These are phyloP conservation scores for Colletotrichum sp. DNA, from an alignment of 2,329 filamentous ascomycete genomes.

Conservation along the genomic window DNA sequence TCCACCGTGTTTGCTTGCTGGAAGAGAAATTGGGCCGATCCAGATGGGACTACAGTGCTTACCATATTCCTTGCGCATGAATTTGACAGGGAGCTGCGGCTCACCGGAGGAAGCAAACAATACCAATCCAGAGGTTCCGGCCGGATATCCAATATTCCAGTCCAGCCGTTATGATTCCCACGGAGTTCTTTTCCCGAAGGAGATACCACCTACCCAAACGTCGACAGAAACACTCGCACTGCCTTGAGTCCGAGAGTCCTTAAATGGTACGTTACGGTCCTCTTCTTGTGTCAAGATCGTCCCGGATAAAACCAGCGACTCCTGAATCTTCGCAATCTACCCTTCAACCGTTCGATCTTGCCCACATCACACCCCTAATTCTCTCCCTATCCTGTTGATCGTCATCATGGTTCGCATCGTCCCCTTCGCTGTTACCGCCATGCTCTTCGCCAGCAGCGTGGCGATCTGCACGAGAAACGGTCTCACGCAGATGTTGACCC, in stretches of 20 bases:
- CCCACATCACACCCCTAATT: not conserved
- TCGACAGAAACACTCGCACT: not conserved
- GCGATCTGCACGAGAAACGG: conserved; percentile 39
- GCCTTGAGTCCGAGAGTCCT: not conserved
- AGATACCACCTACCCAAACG: not conserved
- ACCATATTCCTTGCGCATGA: not conserved
- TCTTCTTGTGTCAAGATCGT: not conserved
- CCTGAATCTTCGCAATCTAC: not conserved
- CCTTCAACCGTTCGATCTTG: not conserved
- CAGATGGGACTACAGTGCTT: not conserved
- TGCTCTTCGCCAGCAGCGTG: not conserved
- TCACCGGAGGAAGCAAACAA: not conserved
- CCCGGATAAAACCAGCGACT: not conserved
- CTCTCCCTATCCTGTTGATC: not conserved
- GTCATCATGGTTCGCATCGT: conserved; percentile 5
- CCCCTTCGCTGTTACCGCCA: not conserved
- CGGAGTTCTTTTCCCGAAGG: not conserved
- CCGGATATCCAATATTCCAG: not conserved
- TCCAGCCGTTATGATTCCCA: not conserved
- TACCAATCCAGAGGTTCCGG: not conserved
- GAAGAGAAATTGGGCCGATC: not conserved
- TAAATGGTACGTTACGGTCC: not conserved
- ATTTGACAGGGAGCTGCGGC: not conserved
- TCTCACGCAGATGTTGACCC: conserved; percentile 31
- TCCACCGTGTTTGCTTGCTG: not conserved